phyloP scores from a whole-genome alignment of 1,139 yeast species.

The Taphrina confusa region DNA sequence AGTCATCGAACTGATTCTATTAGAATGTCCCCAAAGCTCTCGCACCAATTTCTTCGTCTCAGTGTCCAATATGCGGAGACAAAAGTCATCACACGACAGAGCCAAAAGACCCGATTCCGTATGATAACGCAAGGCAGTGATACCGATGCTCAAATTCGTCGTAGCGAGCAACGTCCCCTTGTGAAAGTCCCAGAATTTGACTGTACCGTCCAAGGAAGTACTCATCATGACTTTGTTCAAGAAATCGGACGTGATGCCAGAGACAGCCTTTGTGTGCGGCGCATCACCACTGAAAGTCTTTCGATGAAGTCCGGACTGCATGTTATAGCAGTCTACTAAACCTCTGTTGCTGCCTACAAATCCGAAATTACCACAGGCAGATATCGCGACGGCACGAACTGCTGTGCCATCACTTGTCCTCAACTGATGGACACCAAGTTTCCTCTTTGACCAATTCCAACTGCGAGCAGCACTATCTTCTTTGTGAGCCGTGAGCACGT shows the following conservation, averaged over 20 bases:
- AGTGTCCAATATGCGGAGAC: constrained; percentile 79
- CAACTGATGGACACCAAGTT: constrained; percentile 74
- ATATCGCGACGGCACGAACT: constrained; percentile 78
- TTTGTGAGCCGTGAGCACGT: constrained; percentile 86
- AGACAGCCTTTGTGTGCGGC: constrained; percentile 76
- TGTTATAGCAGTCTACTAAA: constrained; percentile 81
- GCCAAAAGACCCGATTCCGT: constrained; percentile 82
- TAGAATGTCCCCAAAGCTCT: constrained; percentile 84
- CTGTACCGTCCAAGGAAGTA: constrained; percentile 82
- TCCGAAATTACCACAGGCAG: constrained; percentile 95
- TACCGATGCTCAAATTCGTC: constrained; percentile 70
- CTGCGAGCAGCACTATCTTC: constrained; percentile 83
- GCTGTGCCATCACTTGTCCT: constrained; percentile 74
- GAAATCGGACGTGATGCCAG: constrained; percentile 87
- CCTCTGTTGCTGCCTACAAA: constrained; percentile 90
- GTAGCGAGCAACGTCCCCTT: constrained; percentile 69
- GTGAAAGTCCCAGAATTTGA: constrained; percentile 84
- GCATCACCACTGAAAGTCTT: constrained; percentile 50
- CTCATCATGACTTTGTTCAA: constrained; percentile 86
- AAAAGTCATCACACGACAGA: constrained; percentile 79
- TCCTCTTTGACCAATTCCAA: constrained; percentile 82
- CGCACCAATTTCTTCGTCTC: constrained; percentile 81
- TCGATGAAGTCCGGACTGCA: constrained; percentile 84
- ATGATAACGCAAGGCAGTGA: constrained; percentile 75
- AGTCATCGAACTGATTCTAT: constrained; percentile 83